Evolutionary conservation across 139 green algal species (phyloP).

Genomic region (Chlorella sp.): DNA sequence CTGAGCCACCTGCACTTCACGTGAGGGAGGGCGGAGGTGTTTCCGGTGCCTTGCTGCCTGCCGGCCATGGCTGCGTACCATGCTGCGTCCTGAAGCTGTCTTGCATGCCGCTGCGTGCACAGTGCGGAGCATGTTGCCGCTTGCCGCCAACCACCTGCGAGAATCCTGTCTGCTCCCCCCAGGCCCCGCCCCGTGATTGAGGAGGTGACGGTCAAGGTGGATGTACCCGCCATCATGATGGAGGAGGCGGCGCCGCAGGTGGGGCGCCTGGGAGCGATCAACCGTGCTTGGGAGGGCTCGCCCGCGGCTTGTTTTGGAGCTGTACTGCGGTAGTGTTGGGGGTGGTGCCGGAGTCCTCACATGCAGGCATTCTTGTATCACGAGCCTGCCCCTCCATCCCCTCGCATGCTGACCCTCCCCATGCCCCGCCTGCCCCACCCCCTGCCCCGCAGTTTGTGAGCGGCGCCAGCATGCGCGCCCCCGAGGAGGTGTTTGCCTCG

Average conservation of each 20-base stretch:
- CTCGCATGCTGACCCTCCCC: not conserved
- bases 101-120: not conserved
- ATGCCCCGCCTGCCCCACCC: not conserved
- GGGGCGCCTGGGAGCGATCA: too few relatives aligned
- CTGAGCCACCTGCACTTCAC: conserved; percentile 89
- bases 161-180: not conserved
- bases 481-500: conserved; percentile 71
- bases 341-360: not conserved
- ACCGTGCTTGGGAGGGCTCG: not conserved
- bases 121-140: not conserved
- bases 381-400: too few relatives aligned
- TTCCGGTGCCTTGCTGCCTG: too few relatives aligned
- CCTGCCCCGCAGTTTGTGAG: conserved; percentile 52
- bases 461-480: conserved; percentile 60
- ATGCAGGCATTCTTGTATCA: too few relatives aligned
- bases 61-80: not conserved
- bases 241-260: conserved; percentile 82
- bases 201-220: conserved; percentile 74
- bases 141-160: too few relatives aligned
- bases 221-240: conserved; percentile 83
- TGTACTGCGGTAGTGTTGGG: too few relatives aligned
- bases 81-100: not conserved
- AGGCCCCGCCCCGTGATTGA: conserved; percentile 89
- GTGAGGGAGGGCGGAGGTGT: not conserved
- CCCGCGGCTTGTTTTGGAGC: too few relatives aligned